Base-by-base conservation (phyloP, 495 filamentous ascomycete species). In the Bryoglossum gracile region DNA sequence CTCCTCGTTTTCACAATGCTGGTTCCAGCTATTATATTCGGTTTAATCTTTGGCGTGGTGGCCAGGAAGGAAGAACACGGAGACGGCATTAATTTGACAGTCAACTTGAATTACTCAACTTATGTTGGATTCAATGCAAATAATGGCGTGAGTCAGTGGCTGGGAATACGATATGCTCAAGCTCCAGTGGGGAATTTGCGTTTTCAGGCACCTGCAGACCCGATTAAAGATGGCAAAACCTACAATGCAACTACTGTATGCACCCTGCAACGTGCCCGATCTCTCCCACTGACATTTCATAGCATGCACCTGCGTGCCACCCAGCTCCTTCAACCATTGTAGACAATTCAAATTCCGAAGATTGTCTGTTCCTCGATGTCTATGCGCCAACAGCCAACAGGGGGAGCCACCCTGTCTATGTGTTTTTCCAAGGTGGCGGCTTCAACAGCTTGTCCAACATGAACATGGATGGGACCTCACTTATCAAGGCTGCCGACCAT, bases 401-500 rank as follows among this genome's bases (percentile, higher is more conserved):
- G 0, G 77, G 70, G 24, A 63, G 85, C 2, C 45, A 55, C 1
- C 84, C 83, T 0, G 83, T 89, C 2, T 88, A 73, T 66, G 72
- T 88, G 39, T 88, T 77, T 53, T 83, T 90, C 42, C 82, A 85
- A 56, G 85, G 85, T n/a, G 85, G 86, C 13, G 85, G 84, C 14
- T 89, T 86, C 60, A 80, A 77, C 9, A 43, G 52, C 0, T 71
- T 82, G 54, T 70, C 73, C 42, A 84, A 84, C 52, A 65, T 77
- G 0, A 83, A 87, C 62, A 80, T 77, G 60, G 78, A 87, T 56
- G 85, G 78, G 1, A 72, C 68, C 3, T 70, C 72, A 19, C 67
- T 88, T 4, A 73, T 89, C 28, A 44, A 73, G 52, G 76, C 74
- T 3, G 78, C 78, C 1, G 71, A 68, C 6, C 63, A 69, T 38